Base-by-base conservation (phyloP, 768 basidiomycete species). In the Tulasnella sp. region DNA sequence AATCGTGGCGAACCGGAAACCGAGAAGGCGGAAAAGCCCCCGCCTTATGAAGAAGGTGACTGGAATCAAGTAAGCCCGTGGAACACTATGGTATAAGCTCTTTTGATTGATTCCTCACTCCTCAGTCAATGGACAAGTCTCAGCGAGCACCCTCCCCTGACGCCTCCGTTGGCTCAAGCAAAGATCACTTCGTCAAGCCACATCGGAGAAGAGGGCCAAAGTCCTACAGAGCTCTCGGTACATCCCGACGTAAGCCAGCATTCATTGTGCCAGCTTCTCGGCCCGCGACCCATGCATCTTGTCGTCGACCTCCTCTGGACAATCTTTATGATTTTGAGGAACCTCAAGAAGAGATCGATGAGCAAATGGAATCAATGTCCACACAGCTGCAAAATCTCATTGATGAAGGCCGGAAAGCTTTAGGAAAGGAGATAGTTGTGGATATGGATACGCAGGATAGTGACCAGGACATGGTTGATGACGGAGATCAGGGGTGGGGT, bases 311-410 rank as follows among this genome's bases (percentile, higher is more conserved):
- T 72, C 59, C 70, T 69, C 50, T 79, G 52, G 75, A 76, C 63
- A 73, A 77, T 65, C 78, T 78, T 64, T 67, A 62, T 61, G 66
- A 67, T 4, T 69, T 66, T 23, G 71, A 72, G 8, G 26, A 49
- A 26, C 58, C 15, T 44, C 38, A 19, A 13, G 45, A 44, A 44
- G 54, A 34, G 34, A 65, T 43, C 2, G 27, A 62, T 32, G 42
- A 65, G 48, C 66, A 88, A 77, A 89, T 90, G 85, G 85, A 88
- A 65, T 88, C 85, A 85, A 85, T 90, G 61, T 84, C 85, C 19
- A 82, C 79, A 63, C 81, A 79, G 64, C 77, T 92, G 29, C 70
- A 79, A 26, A 72, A 72, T 61, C 78, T 91, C 52, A 91, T 92
- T 64, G 80, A 82, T 66, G 82, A 91, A 65, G 89, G 89, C 15